A percentile compares a stretch with the other conserved stretches of the same genome.
Conservation (phyloP, 2,329 filamentous ascomycete species). For the Ceratocystis albifundus region DNA sequence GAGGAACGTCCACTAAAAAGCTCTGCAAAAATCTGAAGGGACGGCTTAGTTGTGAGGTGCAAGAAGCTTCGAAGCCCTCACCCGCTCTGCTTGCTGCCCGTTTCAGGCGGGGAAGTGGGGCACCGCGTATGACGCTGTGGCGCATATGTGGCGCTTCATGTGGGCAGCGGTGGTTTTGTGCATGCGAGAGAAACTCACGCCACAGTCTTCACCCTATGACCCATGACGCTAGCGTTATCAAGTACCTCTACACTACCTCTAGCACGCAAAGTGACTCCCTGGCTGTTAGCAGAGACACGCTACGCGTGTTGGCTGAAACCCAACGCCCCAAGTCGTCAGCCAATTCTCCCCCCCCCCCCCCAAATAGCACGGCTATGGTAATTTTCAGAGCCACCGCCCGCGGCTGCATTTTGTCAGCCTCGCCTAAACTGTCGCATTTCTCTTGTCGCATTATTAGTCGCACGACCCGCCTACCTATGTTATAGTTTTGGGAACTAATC, state of each 20-base stretch:
- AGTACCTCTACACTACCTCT: constrained; percentile 8
- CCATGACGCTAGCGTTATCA: neutral
- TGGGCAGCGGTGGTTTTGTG: neutral
- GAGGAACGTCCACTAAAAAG: constrained; percentile 8
- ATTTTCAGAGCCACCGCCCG: constrained; percentile 15
- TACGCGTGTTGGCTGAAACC: constrained; percentile 18
- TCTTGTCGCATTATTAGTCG: constrained; percentile 30
- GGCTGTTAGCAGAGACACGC: constrained; percentile 16
- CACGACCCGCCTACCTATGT: constrained; percentile 31
- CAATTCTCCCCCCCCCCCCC: too few species aligned
- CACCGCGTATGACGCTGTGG: constrained; percentile 21
- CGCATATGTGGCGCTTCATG: constrained; percentile 14
- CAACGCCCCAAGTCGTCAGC: neutral
- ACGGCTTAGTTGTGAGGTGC: constrained; percentile 14
- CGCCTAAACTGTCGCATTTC: constrained; percentile 25
- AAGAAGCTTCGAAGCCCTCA: constrained; percentile 21
- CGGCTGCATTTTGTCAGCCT: constrained; percentile 20
- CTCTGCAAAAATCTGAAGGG: constrained; percentile 24
- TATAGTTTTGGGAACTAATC: constrained; percentile 21
- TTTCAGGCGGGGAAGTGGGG: constrained; percentile 23
- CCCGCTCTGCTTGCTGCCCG: constrained; percentile 12
- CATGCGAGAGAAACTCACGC: neutral
- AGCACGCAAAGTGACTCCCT: neutral
- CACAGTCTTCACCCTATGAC: neutral
- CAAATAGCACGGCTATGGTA: neutral